phyloP scores from a whole-genome alignment of 192 early-diverging fungal genomes.

The Backusella tarrabulga region DNA sequence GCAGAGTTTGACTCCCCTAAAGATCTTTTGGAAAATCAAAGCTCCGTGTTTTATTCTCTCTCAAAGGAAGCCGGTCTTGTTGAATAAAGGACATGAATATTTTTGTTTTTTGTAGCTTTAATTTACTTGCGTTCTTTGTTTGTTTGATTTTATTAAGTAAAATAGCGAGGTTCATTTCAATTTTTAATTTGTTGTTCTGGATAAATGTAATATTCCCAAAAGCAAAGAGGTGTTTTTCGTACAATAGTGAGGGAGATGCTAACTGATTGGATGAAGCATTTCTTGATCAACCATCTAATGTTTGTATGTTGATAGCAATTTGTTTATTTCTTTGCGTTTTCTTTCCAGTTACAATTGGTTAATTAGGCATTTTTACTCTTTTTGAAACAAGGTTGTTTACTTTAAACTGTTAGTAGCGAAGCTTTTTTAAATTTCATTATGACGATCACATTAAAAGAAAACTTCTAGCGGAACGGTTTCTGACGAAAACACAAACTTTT shows the following conservation, averaged over 20 bases:
- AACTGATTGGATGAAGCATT: neutral
- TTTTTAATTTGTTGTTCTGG: neutral
- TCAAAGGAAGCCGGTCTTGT: constrained; percentile 46
- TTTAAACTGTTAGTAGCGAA: neutral
- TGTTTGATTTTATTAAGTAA: neutral
- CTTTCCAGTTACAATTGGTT: neutral
- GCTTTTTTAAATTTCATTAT: neutral
- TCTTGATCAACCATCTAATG: neutral
- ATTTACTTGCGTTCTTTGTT: neutral
- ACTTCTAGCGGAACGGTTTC: neutral
- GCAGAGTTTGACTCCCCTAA: constrained; percentile 71
- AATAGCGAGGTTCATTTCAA: neutral
- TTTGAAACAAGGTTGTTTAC: neutral
- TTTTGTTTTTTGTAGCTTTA: neutral
- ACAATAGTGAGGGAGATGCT: neutral
- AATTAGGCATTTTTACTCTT: neutral
- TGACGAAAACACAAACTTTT: neutral
- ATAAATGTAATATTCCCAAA: neutral
- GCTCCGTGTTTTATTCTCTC: constrained; percentile 42
- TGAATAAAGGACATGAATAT: constrained; percentile 12
- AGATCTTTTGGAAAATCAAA: constrained; percentile 48
- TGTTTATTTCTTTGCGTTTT: neutral
- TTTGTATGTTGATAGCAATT: neutral
- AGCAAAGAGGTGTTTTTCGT: neutral
- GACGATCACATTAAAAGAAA: neutral